phyloP scores from a whole-genome alignment of 2,329 filamentous ascomycete species.

The Simplicillium aogashimaense region DNA sequence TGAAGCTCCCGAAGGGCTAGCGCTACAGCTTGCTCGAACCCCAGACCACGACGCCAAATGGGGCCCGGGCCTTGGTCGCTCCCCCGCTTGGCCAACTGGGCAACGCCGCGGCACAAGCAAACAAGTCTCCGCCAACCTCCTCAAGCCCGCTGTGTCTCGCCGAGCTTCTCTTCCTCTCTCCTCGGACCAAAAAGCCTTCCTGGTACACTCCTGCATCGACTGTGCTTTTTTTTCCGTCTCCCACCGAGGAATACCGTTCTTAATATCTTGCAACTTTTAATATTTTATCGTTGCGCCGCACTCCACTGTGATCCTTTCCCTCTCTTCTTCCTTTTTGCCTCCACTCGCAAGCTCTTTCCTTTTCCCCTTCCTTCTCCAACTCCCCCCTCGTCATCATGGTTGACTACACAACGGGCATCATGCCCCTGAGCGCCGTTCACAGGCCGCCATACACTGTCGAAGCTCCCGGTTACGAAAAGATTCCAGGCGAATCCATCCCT shows the following conservation, averaged over 20 bases:
- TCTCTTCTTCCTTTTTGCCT: slow-evolving; percentile 5
- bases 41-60: no score
- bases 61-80: no score
- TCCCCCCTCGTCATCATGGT: slow-evolving; percentile 15
- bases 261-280: no score
- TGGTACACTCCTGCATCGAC: no score
- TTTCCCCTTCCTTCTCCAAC: background rate
- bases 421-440: slow-evolving; percentile 50
- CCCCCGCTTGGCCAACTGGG: background rate
- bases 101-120: background rate
- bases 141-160: no score
- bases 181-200: no score
- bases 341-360: background rate
- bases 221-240: slow-evolving; percentile 1
- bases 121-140: background rate
- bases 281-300: no score
- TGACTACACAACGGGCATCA: slow-evolving; percentile 31
- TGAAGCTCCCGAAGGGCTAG: no score
- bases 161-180: no score
- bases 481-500: slow-evolving; percentile 75
- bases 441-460: slow-evolving; percentile 69
- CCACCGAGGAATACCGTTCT: no score
- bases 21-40: no score
- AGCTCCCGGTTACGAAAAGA: slow-evolving; percentile 54
- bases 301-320: slow-evolving; percentile 1